These are phyloP conservation scores for Fusarium sp. DNA, from an alignment of 2,329 filamentous ascomycete genomes.

Conservation along the genomic window DNA sequence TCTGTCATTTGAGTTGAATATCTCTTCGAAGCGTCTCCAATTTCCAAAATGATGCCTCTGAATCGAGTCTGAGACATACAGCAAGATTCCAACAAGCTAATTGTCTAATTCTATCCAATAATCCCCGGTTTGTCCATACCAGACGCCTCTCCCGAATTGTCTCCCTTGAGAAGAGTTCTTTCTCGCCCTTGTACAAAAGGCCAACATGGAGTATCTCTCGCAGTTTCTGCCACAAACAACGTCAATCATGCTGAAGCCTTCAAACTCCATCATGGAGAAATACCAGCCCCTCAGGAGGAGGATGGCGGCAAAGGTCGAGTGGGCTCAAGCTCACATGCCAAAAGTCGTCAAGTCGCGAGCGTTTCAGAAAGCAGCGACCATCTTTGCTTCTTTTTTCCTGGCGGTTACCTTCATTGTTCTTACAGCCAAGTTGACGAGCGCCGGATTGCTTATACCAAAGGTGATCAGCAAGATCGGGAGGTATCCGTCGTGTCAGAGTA, in stretches of 20 bases:
- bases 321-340: constrained; percentile 22
- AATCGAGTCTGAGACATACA: constrained; percentile 6
- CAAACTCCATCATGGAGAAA: constrained; percentile 28
- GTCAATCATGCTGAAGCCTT: constrained; percentile 33
- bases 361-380: constrained; percentile 32
- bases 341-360: constrained; percentile 36
- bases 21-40: background rate
- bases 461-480: constrained; percentile 35
- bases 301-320: constrained; percentile 19
- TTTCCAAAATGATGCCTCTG: background rate
- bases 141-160: constrained; percentile 21
- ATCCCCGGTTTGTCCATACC: constrained; percentile 13
- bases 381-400: constrained; percentile 26
- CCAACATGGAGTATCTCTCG: constrained; percentile 3
- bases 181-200: constrained; percentile 16
- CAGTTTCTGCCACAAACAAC: constrained; percentile 14
- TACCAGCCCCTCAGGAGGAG: constrained; percentile 14
- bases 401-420: constrained; percentile 31
- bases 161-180: constrained; percentile 18
- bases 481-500: constrained; percentile 36
- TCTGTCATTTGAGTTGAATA: background rate
- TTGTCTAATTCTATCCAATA: constrained; percentile 7
- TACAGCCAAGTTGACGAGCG: constrained; percentile 37
- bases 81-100: constrained; percentile 11
- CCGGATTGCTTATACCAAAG: constrained; percentile 34